Conservation (phyloP, 139 green algal species). For the Asterochloris erici region DNA sequence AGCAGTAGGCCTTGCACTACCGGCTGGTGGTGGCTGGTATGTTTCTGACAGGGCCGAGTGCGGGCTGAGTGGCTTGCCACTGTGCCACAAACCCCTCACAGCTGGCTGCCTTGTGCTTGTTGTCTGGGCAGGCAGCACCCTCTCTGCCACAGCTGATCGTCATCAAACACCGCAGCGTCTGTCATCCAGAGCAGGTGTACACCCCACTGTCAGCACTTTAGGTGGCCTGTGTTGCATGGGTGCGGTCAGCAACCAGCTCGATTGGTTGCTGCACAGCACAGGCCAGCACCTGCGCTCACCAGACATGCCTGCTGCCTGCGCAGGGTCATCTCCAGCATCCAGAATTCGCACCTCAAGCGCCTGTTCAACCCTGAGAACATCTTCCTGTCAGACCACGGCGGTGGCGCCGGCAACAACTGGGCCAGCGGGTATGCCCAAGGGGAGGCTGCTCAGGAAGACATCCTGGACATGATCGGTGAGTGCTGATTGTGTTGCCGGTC, state of each 20-base stretch:
- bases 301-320: neutral
- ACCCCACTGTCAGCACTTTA: too few species aligned
- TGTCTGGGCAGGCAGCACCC: neutral
- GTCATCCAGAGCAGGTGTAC: too few species aligned
- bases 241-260: neutral
- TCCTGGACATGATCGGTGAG: conserved; percentile 97
- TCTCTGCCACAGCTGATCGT: neutral
- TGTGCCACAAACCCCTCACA: too few species aligned
- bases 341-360: conserved; percentile 88
- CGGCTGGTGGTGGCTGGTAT: too few species aligned
- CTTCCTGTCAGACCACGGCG: conserved; percentile 91
- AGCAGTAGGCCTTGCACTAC: too few species aligned
- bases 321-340: conserved; percentile 97
- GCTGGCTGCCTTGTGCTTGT: neutral
- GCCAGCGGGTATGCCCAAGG: conserved; percentile 92
- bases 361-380: conserved; percentile 99
- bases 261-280: neutral
- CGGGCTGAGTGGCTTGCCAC: too few species aligned
- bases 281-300: too few species aligned
- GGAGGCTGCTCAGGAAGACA: conserved; percentile 85
- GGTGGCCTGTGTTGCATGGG: neutral
- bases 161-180: too few species aligned
- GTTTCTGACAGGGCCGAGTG: too few species aligned
- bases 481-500: neutral
- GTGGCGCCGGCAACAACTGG: conserved; percentile 99